Evolutionary conservation across 352 stramenopile genomes (phyloP).

Genomic region (Phytopythium vexans): DNA sequence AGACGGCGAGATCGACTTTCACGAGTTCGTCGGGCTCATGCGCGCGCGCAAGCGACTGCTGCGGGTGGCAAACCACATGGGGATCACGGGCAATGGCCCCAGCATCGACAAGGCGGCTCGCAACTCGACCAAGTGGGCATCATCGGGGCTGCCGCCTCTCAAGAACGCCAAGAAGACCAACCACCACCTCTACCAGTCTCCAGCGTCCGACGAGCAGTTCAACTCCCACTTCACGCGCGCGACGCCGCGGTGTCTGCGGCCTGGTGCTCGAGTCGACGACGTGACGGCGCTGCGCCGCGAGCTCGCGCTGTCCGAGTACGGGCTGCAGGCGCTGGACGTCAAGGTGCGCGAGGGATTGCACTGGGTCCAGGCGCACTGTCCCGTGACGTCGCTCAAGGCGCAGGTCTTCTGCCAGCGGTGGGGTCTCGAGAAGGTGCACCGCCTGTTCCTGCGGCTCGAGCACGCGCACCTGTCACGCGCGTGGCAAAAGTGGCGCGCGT

Average conservation of each 20-base stretch:
- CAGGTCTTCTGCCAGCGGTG: conserved; percentile 85
- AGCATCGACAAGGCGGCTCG: neutral
- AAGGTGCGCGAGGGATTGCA: conserved; percentile 79
- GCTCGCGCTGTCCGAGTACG: conserved; percentile 75
- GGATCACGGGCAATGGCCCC: conserved; percentile 34
- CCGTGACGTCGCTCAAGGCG: conserved; percentile 73
- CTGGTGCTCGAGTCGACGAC: conserved; percentile 41
- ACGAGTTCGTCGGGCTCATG: conserved; percentile 81
- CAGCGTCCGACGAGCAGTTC: conserved; percentile 14
- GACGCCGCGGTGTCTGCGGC: conserved; percentile 57
- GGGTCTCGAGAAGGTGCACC: conserved; percentile 81
- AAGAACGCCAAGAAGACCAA: conserved; percentile 51
- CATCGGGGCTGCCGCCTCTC: conserved; percentile 47
- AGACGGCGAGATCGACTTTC: conserved; percentile 76
- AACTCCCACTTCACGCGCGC: conserved; percentile 39
- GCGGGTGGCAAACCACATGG: conserved; percentile 65
- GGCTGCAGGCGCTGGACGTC: conserved; percentile 67
- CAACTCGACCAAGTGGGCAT: neutral
- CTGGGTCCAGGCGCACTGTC: conserved; percentile 84
- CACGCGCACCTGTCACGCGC: conserved; percentile 61
- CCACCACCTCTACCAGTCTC: conserved; percentile 24
- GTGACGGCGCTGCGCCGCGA: conserved; percentile 61
- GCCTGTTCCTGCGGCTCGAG: conserved; percentile 67
- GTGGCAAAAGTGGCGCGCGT: conserved; percentile 67
- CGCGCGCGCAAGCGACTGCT: conserved; percentile 72